These are phyloP conservation scores for Mortierella sp. DNA, from an alignment of 371 early-diverging fungal genomes.

Conservation along the genomic window DNA sequence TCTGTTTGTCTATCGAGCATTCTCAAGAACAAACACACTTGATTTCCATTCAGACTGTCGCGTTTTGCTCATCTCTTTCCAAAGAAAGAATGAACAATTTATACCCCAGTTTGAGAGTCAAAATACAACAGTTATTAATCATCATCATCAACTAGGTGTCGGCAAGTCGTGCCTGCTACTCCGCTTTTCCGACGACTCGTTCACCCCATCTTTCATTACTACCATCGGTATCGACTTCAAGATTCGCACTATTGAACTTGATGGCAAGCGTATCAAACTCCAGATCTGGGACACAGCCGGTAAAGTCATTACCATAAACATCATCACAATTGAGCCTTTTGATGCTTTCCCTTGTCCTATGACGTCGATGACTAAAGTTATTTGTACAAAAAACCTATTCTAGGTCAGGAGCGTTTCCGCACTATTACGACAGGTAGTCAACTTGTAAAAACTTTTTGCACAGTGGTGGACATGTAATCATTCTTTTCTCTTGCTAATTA, in stretches of 20 bases:
- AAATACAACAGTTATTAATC: neutral
- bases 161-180: constrained; percentile 98
- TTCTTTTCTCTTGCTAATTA: neutral
- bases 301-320: neutral
- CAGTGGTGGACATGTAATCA: neutral
- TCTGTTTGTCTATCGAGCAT: neutral
- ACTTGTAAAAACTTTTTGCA: neutral
- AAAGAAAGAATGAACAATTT: neutral
- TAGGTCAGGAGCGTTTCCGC: constrained; percentile 99
- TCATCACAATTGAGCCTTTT: neutral
- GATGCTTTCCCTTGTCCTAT: neutral
- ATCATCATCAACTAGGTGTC: constrained; percentile 73
- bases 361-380: neutral
- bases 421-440: constrained; percentile 94
- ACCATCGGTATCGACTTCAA: constrained; percentile 99
- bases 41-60: neutral
- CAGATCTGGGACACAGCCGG: constrained; percentile 99
- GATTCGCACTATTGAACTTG: constrained; percentile 99
- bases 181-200: constrained; percentile 98
- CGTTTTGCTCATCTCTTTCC: neutral
- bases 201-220: constrained; percentile 97
- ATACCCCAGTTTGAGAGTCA: neutral
- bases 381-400: too few species aligned
- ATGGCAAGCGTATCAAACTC: constrained; percentile 98
- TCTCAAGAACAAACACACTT: neutral